Evolutionary conservation across 306 rosid genomes (phyloP).

Genomic region (Vigna hirtella): DNA sequence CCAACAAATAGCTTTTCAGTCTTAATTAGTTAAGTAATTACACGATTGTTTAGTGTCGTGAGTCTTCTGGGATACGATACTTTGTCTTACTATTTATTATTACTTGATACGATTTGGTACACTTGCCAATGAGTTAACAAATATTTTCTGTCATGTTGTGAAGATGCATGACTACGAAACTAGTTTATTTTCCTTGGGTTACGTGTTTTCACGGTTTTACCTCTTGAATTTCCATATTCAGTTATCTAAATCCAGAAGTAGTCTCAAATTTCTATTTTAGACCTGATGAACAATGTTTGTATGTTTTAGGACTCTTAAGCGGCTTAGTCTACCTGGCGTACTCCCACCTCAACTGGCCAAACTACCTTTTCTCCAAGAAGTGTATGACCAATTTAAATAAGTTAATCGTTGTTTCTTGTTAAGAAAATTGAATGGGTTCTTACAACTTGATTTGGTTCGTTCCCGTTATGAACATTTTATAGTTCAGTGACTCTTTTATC

Average conservation of each 20-base stretch:
- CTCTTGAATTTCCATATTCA: constrained; percentile 21
- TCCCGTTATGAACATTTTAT: not conserved
- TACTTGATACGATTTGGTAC: too few relatives aligned
- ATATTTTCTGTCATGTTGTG: constrained; percentile 57
- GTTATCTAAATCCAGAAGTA: constrained; percentile 22
- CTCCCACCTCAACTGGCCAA: constrained; percentile 49
- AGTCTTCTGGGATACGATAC: too few relatives aligned
- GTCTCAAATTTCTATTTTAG: constrained; percentile 22
- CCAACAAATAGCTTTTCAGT: too few relatives aligned
- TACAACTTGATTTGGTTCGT: not conserved
- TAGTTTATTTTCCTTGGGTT: constrained; percentile 28
- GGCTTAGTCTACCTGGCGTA: constrained; percentile 47
- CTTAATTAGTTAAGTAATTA: too few relatives aligned
- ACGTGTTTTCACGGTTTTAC: not conserved
- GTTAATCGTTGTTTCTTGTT: constrained; percentile 28
- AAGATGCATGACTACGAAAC: constrained; percentile 50
- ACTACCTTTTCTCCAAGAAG: constrained; percentile 40
- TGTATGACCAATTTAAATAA: constrained; percentile 47
- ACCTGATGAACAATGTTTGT: constrained; percentile 22
- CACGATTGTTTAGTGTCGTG: too few relatives aligned
- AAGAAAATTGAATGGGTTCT: not conserved
- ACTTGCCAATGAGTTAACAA: too few relatives aligned
- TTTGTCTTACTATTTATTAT: too few relatives aligned
- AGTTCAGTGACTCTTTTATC: constrained; percentile 19
- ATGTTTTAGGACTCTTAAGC: constrained; percentile 44